Evolutionary conservation across 371 early-diverging fungal species (phyloP).

Genomic region (Mortierella sp.): DNA sequence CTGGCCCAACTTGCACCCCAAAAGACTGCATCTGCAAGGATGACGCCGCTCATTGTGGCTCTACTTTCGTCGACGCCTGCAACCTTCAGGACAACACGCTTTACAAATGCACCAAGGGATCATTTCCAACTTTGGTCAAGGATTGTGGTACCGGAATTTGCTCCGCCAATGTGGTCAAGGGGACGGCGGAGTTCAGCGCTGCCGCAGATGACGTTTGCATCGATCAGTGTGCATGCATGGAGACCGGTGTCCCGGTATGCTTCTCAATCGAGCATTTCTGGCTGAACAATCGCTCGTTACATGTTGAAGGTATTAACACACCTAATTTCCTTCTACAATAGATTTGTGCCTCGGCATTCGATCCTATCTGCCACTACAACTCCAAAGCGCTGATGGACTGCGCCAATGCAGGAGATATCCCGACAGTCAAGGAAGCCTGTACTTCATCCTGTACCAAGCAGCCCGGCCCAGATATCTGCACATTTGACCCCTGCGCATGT

Average conservation of each 20-base stretch:
- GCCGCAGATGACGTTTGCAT: constrained; percentile 17
- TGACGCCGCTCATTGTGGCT: not conserved
- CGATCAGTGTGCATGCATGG: constrained; percentile 23
- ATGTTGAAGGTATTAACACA: too few relatives aligned
- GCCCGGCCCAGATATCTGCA: not conserved
- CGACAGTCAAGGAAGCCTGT: not conserved
- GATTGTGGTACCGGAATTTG: constrained; percentile 22
- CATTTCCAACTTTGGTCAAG: not conserved
- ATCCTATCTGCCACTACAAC: not conserved
- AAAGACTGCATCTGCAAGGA: not conserved
- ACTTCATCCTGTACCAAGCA: not conserved
- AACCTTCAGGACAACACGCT: constrained; percentile 1
- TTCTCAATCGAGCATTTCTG: too few relatives aligned
- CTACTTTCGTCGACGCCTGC: not conserved
- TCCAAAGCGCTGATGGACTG: constrained; percentile 7
- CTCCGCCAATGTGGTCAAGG: constrained; percentile 7
- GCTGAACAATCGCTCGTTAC: too few relatives aligned
- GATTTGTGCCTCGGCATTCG: not conserved
- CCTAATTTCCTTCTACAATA: not conserved
- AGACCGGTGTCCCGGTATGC: constrained; percentile 9
- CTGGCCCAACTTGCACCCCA: constrained; percentile 6
- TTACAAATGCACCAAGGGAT: constrained; percentile 5
- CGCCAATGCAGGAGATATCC: not conserved
- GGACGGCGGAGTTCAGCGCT: not conserved
- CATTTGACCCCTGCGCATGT: not conserved